Conservation (phyloP, 805 yeast genomes). For the Spathaspora hagerdaliae region DNA sequence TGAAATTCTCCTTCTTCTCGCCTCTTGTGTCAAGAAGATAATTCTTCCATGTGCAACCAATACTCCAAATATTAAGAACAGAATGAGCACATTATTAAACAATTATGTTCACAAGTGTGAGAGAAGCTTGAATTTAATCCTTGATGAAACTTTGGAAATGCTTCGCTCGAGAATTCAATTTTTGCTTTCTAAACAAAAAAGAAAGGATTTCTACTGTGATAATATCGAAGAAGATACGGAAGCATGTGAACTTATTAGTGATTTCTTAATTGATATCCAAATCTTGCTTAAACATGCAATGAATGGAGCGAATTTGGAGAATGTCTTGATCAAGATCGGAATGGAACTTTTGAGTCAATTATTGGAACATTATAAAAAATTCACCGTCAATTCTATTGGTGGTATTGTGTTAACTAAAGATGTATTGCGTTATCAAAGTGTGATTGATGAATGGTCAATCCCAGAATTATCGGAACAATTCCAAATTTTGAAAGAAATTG, state of each 20-base stretch:
- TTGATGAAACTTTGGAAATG: conserved; percentile 54
- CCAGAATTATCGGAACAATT: conserved; percentile 59
- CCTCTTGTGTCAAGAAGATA: conserved; percentile 70
- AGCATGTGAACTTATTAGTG: conserved; percentile 62
- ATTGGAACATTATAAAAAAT: conserved; percentile 70
- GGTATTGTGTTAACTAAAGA: conserved; percentile 82
- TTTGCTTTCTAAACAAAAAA: conserved; percentile 60
- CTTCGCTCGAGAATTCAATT: conserved; percentile 46
- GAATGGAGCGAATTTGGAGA: conserved; percentile 41
- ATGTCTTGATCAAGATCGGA: conserved; percentile 56
- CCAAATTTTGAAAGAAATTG: conserved; percentile 72
- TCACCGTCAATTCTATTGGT: conserved; percentile 74
- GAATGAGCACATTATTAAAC: conserved; percentile 61
- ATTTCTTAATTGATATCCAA: conserved; percentile 44
- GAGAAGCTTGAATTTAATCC: conserved; percentile 57
- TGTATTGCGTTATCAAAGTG: conserved; percentile 68
- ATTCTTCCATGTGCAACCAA: conserved; percentile 70
- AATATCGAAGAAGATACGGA: conserved; percentile 59
- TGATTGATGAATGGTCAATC: conserved; percentile 64
- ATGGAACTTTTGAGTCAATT: conserved; percentile 52
- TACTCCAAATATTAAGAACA: conserved; percentile 51
- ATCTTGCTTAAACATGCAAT: conserved; percentile 35
- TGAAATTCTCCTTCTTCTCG: conserved; percentile 59
- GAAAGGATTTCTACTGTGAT: conserved; percentile 60
- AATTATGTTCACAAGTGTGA: conserved; percentile 59